These are phyloP conservation scores for Tolypocladium sp. DNA, from an alignment of 2,329 filamentous ascomycete species.

Conservation along the genomic window DNA sequence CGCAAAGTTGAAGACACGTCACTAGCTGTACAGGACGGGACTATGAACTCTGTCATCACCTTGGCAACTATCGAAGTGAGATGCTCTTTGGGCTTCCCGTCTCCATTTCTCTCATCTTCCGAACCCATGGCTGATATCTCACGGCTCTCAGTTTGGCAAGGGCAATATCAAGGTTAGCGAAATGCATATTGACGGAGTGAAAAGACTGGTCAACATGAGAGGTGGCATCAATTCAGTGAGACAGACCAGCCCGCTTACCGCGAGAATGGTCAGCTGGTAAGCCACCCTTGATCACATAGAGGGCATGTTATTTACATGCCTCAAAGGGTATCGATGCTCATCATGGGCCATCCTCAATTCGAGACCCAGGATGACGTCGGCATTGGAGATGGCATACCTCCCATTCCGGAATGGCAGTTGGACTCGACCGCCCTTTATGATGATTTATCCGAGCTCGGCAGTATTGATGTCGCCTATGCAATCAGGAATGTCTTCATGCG, in stretches of 20 bases:
- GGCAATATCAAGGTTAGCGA: constrained; percentile 33
- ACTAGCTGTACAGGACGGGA: constrained; percentile 42
- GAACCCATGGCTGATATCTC: not conserved
- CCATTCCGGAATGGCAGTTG: constrained; percentile 38
- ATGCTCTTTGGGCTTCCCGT: not conserved
- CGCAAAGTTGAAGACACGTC: constrained; percentile 36
- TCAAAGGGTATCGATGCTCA: constrained; percentile 46
- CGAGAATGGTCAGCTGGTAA: constrained; percentile 46
- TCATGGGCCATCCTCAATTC: constrained; percentile 44
- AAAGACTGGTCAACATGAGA: constrained; percentile 36
- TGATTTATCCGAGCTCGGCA: constrained; percentile 2
- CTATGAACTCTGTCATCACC: constrained; percentile 48
- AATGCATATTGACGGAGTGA: constrained; percentile 42
- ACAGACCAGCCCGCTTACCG: constrained; percentile 41
- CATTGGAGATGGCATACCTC: constrained; percentile 36
- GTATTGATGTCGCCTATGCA: constrained; percentile 20
- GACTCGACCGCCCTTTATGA: constrained; percentile 7
- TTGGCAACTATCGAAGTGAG: constrained; percentile 47
- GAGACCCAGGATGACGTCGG: constrained; percentile 38
- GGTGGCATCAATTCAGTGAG: constrained; percentile 40
- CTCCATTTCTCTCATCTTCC: not conserved
- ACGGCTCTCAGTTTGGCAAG: constrained; percentile 36
- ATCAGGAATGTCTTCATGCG: constrained; percentile 29
- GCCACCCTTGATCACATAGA: constrained; percentile 5
- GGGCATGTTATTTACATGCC: not conserved